Evolutionary conservation across 352 stramenopile species (phyloP), one percentile per base, ranked within the genome.

Genomic region (Pythium coloratum): DNA sequence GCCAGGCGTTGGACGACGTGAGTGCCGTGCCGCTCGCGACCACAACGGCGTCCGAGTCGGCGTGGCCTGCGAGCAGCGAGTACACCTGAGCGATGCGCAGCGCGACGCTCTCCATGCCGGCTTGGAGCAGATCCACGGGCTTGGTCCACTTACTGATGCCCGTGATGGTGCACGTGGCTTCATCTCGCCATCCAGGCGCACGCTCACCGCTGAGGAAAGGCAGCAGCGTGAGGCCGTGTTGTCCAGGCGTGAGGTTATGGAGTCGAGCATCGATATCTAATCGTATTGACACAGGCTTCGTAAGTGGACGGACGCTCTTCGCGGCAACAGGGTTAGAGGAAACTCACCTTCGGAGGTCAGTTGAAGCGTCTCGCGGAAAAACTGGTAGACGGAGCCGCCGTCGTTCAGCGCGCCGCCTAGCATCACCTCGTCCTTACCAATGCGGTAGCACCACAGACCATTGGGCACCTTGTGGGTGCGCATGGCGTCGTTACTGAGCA

Each of bases 401-500:
- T 99, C 96, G 36, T 94, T 98, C n/a, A 99, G 76, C 0, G 96
- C 96, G 28, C 95, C 96, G n/a, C 96, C 96, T 0, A 99, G 71
- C 62, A 99, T 68, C 55, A 98, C 67, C 24, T 89, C 80, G 38
- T 92, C 70, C 24, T 81, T 76, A 56, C 94, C 76, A 42, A 98
- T 88, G 38, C 94, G 88, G 72, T 98, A 99, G 75, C 94, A 98
- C 86, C 95, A 99, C 16, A 99, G 75, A 4, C 96, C 96, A 32
- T 84, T 86, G 10, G 92, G 91, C 36, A 97, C 89, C 57, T 87
- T 90, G 8, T 75, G 63, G 30, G 80, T 64, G 7, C 72, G 76
- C 70, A 95, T 84, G 26, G 62, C 57, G 12, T 76, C 64, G 14
- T 76, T 51, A 3, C 65, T 62, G n/a, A 98, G 50, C 53, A 97